Percentiles rank a stretch among this genome's conserved stretches.
These are phyloP conservation scores for Phyllosticta citriasiana DNA, from an alignment of 2,329 filamentous ascomycete species.

Conservation along the genomic window DNA sequence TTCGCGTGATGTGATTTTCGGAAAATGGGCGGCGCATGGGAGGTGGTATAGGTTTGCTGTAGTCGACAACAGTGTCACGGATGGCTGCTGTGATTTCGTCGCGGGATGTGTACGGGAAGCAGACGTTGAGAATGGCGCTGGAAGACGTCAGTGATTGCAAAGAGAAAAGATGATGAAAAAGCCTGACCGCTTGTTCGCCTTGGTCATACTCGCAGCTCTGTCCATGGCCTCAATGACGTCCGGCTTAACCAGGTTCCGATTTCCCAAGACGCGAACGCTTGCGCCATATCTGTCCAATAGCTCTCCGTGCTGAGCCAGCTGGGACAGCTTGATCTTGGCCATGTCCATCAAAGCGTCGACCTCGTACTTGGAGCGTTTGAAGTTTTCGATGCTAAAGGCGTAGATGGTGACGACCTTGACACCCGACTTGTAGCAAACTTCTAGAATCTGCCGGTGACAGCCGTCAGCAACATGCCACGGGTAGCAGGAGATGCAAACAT, in stretches of 20 bases:
- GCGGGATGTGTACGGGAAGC: conserved; percentile 92
- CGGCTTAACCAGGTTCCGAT: conserved; percentile 69
- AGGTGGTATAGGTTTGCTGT: conserved; percentile 59
- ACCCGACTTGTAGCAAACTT: conserved; percentile 96
- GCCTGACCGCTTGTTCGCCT: conserved; percentile 66
- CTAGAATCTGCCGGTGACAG: conserved; percentile 53
- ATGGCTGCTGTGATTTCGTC: conserved; percentile 92
- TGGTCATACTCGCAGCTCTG: conserved; percentile 75
- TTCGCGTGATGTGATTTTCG: conserved; percentile 75
- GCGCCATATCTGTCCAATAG: conserved; percentile 89
- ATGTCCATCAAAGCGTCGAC: conserved; percentile 97
- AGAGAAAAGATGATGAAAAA: not conserved
- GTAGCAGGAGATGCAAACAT: conserved; percentile 16
- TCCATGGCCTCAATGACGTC: conserved; percentile 88
- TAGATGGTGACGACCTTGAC: conserved; percentile 97
- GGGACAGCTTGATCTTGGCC: conserved; percentile 87
- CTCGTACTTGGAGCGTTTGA: conserved; percentile 92
- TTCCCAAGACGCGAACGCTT: conserved; percentile 72
- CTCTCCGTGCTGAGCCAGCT: conserved; percentile 87
- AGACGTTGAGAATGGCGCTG: conserved; percentile 73
- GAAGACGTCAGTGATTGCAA: not conserved
- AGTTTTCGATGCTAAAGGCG: conserved; percentile 98
- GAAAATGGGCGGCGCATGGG: conserved; percentile 61
- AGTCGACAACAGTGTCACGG: conserved; percentile 77
- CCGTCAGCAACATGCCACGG: conserved; percentile 3